phyloP scores from a whole-genome alignment of 352 stramenopile genomes.

The Globisporangium radiosum region DNA sequence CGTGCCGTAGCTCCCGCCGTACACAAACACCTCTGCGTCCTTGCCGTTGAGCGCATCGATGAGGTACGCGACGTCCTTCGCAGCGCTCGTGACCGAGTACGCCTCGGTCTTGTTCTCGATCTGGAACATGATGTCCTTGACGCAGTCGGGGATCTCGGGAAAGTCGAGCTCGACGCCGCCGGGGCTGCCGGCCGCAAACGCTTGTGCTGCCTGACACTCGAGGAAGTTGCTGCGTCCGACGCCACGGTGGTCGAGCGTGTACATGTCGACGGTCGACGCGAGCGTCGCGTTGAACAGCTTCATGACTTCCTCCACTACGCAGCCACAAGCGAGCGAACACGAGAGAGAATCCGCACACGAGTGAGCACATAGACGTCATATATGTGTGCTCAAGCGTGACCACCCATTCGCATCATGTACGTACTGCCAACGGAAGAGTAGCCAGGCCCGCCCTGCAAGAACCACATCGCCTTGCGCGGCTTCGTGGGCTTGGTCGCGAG shows the following conservation, averaged over 20 bases:
- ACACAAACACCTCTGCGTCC: slow-evolving; percentile 13
- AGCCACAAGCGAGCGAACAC: too few relatives aligned
- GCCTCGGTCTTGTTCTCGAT: slow-evolving; percentile 58
- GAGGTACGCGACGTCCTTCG: slow-evolving; percentile 10
- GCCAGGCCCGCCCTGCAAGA: slow-evolving; percentile 27
- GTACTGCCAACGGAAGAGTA: slow-evolving; percentile 9
- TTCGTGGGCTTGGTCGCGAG: slow-evolving; percentile 1
- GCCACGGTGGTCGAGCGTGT: slow-evolving; percentile 20
- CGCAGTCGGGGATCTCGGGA: slow-evolving; percentile 8
- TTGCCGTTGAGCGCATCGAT: slow-evolving; percentile 3
- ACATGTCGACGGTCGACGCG: slow-evolving; percentile 4
- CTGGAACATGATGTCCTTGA: slow-evolving; percentile 29
- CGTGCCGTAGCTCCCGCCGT: slow-evolving; percentile 24
- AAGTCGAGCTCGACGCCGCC: neutral
- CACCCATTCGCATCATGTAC: too few relatives aligned
- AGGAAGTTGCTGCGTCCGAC: slow-evolving; percentile 11
- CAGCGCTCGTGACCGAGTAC: slow-evolving; percentile 45
- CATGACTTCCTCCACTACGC: slow-evolving; percentile 16
- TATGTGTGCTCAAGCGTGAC: neutral
- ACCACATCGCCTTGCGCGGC: slow-evolving; percentile 11
- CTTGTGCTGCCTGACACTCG: slow-evolving; percentile 9
- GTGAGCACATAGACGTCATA: too few relatives aligned
- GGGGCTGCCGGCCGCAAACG: slow-evolving; percentile 4
- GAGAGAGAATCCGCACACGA: too few relatives aligned
- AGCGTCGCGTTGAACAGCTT: neutral